Evolutionary conservation across 768 basidiomycete genomes (phyloP).

Genomic region (Leucogyrophana mollusca): DNA sequence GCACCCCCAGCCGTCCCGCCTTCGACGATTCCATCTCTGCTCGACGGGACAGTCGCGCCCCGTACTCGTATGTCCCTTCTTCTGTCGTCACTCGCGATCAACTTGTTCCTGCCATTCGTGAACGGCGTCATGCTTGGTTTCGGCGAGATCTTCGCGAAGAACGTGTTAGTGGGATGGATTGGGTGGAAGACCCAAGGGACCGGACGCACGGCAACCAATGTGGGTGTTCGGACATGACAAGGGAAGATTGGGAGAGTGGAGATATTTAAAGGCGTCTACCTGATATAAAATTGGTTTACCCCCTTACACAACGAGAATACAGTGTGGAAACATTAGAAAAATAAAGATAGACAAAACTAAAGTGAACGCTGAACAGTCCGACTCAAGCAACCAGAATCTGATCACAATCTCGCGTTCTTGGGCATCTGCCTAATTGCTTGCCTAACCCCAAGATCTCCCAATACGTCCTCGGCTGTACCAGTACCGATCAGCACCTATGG

Average conservation of each 20-base stretch:
- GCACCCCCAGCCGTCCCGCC: slow-evolving; percentile 24
- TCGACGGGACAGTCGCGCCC: slow-evolving; percentile 63
- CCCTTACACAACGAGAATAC: not conserved
- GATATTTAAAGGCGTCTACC: too few relatives aligned
- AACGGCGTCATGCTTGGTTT: slow-evolving; percentile 98
- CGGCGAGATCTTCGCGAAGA: slow-evolving; percentile 88
- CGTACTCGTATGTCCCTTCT: slow-evolving; percentile 69
- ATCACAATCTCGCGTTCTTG: slow-evolving; percentile 43
- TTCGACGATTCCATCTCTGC: slow-evolving; percentile 67
- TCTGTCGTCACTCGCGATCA: slow-evolving; percentile 76
- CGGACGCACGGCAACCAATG: slow-evolving; percentile 19
- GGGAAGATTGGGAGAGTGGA: not conserved
- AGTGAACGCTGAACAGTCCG: not conserved
- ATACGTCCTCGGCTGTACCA: slow-evolving; percentile 50
- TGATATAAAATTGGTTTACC: too few relatives aligned
- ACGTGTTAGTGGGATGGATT: slow-evolving; percentile 58
- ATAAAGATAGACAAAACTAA: slow-evolving; percentile 1
- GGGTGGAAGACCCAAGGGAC: slow-evolving; percentile 35
- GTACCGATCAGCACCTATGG: too few relatives aligned
- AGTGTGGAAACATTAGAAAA: not conserved
- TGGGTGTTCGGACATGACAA: slow-evolving; percentile 24
- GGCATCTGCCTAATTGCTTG: slow-evolving; percentile 60
- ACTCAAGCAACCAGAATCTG: not conserved
- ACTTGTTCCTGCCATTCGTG: slow-evolving; percentile 82
- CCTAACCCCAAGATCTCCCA: slow-evolving; percentile 58